Percentiles rank a stretch among this genome's conserved stretches.
These are phyloP conservation scores for Tricholoma sp. DNA, from an alignment of 768 basidiomycete species.

Conservation along the genomic window DNA sequence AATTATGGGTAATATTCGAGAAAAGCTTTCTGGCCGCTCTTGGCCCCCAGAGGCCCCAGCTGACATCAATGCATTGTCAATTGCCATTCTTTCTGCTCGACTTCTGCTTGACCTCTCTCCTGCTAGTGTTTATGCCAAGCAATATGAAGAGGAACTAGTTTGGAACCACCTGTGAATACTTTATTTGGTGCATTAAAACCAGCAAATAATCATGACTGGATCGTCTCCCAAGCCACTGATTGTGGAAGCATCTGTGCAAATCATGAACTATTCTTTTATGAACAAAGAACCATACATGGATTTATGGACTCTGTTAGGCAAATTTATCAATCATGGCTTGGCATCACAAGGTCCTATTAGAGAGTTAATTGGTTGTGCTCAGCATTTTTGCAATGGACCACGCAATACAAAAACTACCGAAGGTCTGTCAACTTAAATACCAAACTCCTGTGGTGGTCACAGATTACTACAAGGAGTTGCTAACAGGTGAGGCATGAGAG, in stretches of 20 bases:
- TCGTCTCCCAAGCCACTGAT: neutral
- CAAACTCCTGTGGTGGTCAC: too few species aligned
- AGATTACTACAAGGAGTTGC: too few species aligned
- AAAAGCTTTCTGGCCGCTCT: neutral
- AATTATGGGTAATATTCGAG: neutral
- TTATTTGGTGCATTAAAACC: neutral
- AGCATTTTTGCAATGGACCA: constrained; percentile 10
- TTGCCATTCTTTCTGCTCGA: neutral
- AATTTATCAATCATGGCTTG: constrained; percentile 11
- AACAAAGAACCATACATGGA: too few species aligned
- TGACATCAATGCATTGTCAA: neutral
- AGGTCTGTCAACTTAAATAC: too few species aligned
- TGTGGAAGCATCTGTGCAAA: too few species aligned
- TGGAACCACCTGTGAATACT: neutral
- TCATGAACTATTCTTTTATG: neutral
- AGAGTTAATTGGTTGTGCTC: too few species aligned
- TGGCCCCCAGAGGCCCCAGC: too few species aligned
- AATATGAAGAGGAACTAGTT: neutral
- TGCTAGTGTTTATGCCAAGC: neutral
- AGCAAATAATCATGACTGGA: neutral
- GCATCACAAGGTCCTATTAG: too few species aligned
- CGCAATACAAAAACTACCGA: too few species aligned
- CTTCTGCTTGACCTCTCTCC: too few species aligned
- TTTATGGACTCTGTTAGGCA: neutral
- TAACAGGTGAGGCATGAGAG: neutral